phyloP scores from a whole-genome alignment of 495 filamentous ascomycete species.

The Xylaria telfairii region DNA sequence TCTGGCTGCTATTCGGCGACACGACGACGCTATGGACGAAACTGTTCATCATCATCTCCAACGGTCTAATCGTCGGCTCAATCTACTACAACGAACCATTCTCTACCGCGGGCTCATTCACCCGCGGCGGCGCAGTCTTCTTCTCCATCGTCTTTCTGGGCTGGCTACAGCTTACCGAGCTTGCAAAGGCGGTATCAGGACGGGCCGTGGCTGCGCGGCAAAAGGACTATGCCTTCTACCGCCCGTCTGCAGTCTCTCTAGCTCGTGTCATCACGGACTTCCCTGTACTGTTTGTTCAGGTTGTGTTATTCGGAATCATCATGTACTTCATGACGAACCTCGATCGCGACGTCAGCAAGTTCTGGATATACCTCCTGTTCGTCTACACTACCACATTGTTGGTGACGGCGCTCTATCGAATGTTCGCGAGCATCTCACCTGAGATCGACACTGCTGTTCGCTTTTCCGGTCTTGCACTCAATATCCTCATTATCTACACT shows the following conservation, averaged over 20 bases:
- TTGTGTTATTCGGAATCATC: slow-evolving; percentile 67
- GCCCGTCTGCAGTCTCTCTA: slow-evolving; percentile 73
- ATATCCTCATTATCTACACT: slow-evolving; percentile 63
- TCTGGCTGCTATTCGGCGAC: slow-evolving; percentile 78
- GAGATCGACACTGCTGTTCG: slow-evolving; percentile 76
- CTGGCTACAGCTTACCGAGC: slow-evolving; percentile 74
- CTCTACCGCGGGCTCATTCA: slow-evolving; percentile 71
- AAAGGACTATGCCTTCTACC: slow-evolving; percentile 75
- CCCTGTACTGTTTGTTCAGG: slow-evolving; percentile 68
- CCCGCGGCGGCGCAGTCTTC: slow-evolving; percentile 71
- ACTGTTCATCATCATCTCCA: slow-evolving; percentile 76
- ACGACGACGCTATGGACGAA: slow-evolving; percentile 76
- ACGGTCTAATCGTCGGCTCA: slow-evolving; percentile 76
- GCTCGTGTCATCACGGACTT: slow-evolving; percentile 73
- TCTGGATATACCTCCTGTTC: slow-evolving; percentile 76
- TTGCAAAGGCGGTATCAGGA: slow-evolving; percentile 64
- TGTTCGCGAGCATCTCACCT: slow-evolving; percentile 76
- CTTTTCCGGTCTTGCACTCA: slow-evolving; percentile 71
- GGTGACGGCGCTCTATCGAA: slow-evolving; percentile 73
- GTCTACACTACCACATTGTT: slow-evolving; percentile 71
- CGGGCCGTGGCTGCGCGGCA: slow-evolving; percentile 37
- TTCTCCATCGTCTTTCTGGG: slow-evolving; percentile 77
- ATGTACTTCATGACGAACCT: slow-evolving; percentile 74
- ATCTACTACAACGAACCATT: slow-evolving; percentile 72
- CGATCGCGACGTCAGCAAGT: slow-evolving; percentile 69